Conservation (phyloP, 2,329 filamentous ascomycete species). For the Helotiales sp. region DNA sequence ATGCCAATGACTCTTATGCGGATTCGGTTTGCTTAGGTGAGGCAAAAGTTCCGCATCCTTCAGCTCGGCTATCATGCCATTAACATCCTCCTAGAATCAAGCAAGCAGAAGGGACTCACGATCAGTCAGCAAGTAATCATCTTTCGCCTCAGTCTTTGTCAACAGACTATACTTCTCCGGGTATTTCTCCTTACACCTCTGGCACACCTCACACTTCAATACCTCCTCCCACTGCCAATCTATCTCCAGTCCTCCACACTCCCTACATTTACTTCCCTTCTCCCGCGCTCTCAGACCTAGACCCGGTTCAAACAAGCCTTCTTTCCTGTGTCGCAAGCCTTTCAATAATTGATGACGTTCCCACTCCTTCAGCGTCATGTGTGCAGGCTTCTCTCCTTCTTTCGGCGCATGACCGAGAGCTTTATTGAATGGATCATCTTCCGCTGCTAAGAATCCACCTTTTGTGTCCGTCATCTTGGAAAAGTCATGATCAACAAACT, state of each 20-base stretch:
- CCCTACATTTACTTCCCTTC: slow-evolving; percentile 71
- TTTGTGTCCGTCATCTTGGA: slow-evolving; percentile 98
- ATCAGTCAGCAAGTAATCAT: slow-evolving; percentile 94
- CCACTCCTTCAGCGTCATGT: slow-evolving; percentile 93
- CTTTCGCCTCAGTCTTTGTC: slow-evolving; percentile 93
- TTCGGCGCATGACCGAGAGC: slow-evolving; percentile 62
- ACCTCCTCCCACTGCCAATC: slow-evolving; percentile 94
- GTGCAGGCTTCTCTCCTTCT: slow-evolving; percentile 70
- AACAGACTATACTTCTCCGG: slow-evolving; percentile 94
- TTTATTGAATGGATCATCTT: slow-evolving; percentile 89
- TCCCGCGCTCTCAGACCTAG: slow-evolving; percentile 69
- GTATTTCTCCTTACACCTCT: slow-evolving; percentile 80
- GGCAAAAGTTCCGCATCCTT: slow-evolving; percentile 84
- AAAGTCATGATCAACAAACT: slow-evolving; percentile 97
- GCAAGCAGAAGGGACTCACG: slow-evolving; percentile 52
- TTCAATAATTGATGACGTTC: slow-evolving; percentile 76
- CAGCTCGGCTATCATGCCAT: slow-evolving; percentile 70
- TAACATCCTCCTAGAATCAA: background rate
- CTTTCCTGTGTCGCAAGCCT: slow-evolving; percentile 69
- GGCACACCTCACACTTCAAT: slow-evolving; percentile 75
- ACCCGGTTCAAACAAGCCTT: slow-evolving; percentile 85
- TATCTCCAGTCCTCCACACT: slow-evolving; percentile 83
- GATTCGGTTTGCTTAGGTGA: slow-evolving; percentile 86
- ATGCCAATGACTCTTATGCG: slow-evolving; percentile 94
- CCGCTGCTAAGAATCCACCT: slow-evolving; percentile 86